These are phyloP conservation scores for Pelargonium fulgidum DNA, from an alignment of 441 rosid genomes.

Conservation along the genomic window DNA sequence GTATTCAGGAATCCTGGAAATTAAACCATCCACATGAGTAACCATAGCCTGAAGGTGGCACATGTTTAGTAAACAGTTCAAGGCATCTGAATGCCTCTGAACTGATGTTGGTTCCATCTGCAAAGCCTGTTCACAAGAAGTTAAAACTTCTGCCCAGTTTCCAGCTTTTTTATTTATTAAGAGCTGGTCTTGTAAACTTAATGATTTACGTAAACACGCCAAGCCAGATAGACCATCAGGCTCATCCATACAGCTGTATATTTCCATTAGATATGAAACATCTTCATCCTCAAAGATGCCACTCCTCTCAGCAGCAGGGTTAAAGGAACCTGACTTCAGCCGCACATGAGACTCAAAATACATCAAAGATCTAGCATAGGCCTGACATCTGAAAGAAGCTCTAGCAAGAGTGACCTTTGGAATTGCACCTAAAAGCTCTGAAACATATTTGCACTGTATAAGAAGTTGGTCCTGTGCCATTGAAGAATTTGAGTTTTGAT, in stretches of 20 bases:
- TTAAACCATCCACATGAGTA: slow-evolving; percentile 91
- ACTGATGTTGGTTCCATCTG: slow-evolving; percentile 93
- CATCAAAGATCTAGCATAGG: slow-evolving; percentile 97
- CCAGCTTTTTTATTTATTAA: slow-evolving; percentile 86
- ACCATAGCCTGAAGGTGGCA: slow-evolving; percentile 99
- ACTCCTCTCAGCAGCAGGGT: slow-evolving; percentile 87
- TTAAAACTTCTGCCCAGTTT: slow-evolving; percentile 96
- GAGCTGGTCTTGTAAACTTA: slow-evolving; percentile 85
- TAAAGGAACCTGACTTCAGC: slow-evolving; percentile 84
- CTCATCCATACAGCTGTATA: slow-evolving; percentile 93
- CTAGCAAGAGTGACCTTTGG: slow-evolving; percentile 88
- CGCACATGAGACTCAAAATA: slow-evolving; percentile 93
- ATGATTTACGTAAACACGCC: slow-evolving; percentile 78
- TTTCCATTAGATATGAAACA: slow-evolving; percentile 92
- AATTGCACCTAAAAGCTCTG: slow-evolving; percentile 75
- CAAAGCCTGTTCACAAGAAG: slow-evolving; percentile 96
- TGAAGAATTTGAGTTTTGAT: slow-evolving; percentile 39
- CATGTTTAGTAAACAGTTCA: slow-evolving; percentile 93
- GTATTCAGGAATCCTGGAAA: slow-evolving; percentile 83
- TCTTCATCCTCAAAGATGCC: slow-evolving; percentile 88
- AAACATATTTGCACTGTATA: slow-evolving; percentile 81
- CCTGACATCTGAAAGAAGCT: slow-evolving; percentile 93
- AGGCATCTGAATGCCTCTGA: slow-evolving; percentile 93
- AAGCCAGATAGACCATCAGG: slow-evolving; percentile 95
- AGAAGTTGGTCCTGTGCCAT: slow-evolving; percentile 71